Conservation (phyloP, 2,329 filamentous ascomycete species). For the Ophiostoma quercus region DNA sequence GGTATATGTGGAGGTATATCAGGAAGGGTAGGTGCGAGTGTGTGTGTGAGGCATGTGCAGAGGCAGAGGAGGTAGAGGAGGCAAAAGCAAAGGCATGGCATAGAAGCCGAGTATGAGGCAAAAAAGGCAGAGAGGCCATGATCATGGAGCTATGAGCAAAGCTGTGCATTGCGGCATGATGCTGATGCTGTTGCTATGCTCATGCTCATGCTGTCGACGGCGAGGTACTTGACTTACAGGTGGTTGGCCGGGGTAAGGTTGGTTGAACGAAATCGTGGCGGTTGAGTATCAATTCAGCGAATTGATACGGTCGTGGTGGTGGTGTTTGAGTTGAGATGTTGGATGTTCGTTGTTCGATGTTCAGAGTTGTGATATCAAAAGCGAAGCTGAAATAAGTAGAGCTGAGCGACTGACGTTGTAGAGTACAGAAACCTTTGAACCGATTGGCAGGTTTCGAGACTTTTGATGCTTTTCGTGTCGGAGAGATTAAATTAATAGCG, state of each 20-base stretch:
- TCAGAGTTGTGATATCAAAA: no score
- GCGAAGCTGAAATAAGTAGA: no score
- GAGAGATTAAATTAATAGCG: neutral
- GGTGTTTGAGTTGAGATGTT: neutral
- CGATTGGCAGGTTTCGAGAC: slow-evolving; percentile 12
- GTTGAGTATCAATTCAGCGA: slow-evolving; percentile 6
- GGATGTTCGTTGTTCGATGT: neutral
- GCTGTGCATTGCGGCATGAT: no score
- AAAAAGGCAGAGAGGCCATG: no score
- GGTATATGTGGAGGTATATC: neutral
- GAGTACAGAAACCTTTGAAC: slow-evolving; percentile 13
- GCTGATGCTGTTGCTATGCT: neutral
- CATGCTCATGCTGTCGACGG: neutral
- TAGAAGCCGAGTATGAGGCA: neutral
- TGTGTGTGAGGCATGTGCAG: neutral
- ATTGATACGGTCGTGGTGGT: slow-evolving; percentile 6
- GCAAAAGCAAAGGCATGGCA: neutral
- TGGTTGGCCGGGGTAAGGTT: slow-evolving; percentile 6
- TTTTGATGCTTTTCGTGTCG: slow-evolving; percentile 12
- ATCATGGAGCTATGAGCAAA: no score
- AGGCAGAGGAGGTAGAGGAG: no score
- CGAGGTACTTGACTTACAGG: slow-evolving; percentile 4
- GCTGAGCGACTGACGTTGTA: no score
- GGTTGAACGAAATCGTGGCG: slow-evolving; percentile 6
- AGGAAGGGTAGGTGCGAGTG: neutral